Evolutionary conservation across 257 asterid genomes (phyloP), one percentile per base, ranked within the genome.

Genomic region (Ligustrum vulgare): DNA sequence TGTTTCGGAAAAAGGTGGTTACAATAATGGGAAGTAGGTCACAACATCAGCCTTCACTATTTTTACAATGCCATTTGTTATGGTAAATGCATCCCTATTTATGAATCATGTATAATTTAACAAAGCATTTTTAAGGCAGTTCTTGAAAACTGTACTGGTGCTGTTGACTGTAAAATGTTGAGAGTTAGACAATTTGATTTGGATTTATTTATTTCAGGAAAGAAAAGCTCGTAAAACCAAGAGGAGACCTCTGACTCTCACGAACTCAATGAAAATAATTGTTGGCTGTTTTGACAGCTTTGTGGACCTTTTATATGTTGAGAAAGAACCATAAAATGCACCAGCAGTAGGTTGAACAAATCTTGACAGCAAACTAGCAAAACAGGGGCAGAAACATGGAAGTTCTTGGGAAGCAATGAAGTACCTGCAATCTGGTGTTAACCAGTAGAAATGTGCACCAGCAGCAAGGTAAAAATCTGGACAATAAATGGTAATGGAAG

Each of bases 181-280:
- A 72, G 39, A 72, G 67, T 33, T 23, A 69, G 62, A 70, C 45
- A 45, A 65, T 43, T 76, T 75, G 36, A 20, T 76, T 10, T 80
- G 79, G 64, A 75, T 70, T 76, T 77, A 45, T 70, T 49, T 82
- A 84, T 86, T 65, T 76, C 72, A 32, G 87, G 83, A 25, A 94
- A 87, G 4, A 76, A 86, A 18, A 80, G 76, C 86, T 81, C 86
- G 11, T 89, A 89, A 83, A 82, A 39, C 72, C 94, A 79, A 75
- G 89, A 83, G 62, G 93, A 88, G 67, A 68, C 85, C 37, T 78
- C 91, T 41, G 96, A 92, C 36, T 69, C 87, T 68, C 87, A 85
- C 82, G 92, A 92, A 79, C 92, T 78, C 0, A 96, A 89, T 77
- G 87, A 87, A n/a, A n/a, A n/a, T n/a, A n/a, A n/a, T n/a, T n/a